Conservation (phyloP, 305 asterid genomes). For the Ajuga reptans region DNA sequence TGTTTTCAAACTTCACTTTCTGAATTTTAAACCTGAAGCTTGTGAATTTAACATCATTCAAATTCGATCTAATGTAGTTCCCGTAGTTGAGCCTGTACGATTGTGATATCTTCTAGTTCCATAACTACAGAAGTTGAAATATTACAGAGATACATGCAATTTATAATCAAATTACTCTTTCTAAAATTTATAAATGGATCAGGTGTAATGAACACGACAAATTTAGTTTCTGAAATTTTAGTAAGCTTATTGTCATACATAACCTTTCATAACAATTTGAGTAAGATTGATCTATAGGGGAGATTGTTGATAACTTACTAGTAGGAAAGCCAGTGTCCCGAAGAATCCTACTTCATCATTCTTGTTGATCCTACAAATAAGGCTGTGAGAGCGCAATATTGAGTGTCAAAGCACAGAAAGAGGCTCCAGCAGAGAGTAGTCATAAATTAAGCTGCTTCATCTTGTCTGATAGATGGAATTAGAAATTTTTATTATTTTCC, state of each 20-base stretch:
- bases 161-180: background rate
- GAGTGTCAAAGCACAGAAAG: background rate
- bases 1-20: background rate
- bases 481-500: background rate
- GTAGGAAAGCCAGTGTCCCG: background rate
- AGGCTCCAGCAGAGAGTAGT: background rate
- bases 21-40: background rate
- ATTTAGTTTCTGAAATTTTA: background rate
- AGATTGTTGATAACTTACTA: background rate
- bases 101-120: background rate
- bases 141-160: background rate
- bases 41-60: background rate
- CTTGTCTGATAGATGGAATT: conserved; percentile 3
- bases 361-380: background rate
- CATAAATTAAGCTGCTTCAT: background rate
- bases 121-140: background rate
- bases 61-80: background rate
- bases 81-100: background rate
- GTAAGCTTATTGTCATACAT: background rate
- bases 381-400: background rate
- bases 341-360: background rate
- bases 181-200: background rate
- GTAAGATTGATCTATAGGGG: background rate
- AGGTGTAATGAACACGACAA: background rate
- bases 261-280: background rate